Percentiles rank a stretch among this genome's conserved stretches.
Evolutionary conservation across 768 basidiomycete genomes (phyloP).

Genomic region (Pulveroboletus ravenelii): DNA sequence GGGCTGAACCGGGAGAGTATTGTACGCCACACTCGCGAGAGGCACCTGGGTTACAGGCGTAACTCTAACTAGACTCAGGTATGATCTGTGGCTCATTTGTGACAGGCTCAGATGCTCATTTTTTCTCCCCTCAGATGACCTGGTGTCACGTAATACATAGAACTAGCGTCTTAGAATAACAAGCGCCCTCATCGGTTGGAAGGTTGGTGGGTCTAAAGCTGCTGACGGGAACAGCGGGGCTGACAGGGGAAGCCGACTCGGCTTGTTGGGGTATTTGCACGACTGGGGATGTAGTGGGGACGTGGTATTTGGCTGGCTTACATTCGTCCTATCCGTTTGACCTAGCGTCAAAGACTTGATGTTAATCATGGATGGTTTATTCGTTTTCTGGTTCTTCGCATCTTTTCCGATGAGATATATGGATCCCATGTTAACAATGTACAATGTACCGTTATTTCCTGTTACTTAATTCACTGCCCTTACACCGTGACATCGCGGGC

Average conservation of each 20-base stretch:
- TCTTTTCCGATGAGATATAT: neutral
- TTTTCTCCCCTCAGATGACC: neutral
- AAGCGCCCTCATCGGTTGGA: neutral
- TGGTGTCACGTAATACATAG: neutral
- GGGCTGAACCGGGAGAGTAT: conserved; percentile 15
- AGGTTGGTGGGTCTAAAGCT: neutral
- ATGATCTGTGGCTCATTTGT: neutral
- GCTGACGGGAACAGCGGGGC: neutral
- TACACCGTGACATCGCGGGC: neutral
- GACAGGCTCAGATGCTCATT: neutral
- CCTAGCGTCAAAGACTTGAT: neutral
- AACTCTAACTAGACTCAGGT: neutral
- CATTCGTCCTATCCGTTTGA: neutral
- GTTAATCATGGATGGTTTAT: neutral
- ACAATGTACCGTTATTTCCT: neutral
- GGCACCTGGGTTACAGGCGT: conserved; percentile 12
- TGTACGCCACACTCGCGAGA: conserved; percentile 12
- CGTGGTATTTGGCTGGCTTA: neutral
- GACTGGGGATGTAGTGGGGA: neutral
- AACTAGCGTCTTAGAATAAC: neutral
- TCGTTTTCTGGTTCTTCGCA: neutral
- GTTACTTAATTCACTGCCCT: neutral
- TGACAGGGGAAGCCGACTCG: neutral
- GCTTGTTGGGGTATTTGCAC: neutral
- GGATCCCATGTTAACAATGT: neutral